Conservation (phyloP, 768 basidiomycete species). For the Auricularia heimuer region DNA sequence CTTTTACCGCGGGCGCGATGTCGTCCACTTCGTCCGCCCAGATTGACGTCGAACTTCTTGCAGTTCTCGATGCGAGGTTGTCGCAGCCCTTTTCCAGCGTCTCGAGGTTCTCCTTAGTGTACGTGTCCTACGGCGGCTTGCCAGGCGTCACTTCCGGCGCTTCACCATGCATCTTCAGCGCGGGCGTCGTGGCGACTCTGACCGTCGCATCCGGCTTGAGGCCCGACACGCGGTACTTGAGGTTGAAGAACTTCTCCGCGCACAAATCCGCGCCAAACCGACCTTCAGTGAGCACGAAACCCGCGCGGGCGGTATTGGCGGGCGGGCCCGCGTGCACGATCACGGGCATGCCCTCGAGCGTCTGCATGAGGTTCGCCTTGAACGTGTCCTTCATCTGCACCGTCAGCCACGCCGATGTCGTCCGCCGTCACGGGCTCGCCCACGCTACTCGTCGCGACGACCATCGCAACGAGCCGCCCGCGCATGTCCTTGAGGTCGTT, state of each 20-base stretch:
- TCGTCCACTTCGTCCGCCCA: constrained; percentile 7
- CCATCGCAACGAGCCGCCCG: constrained; percentile 88
- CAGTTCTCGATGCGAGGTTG: constrained; percentile 90
- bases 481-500: constrained; percentile 88
- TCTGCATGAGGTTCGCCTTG: constrained; percentile 99
- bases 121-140: constrained; percentile 86
- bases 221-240: constrained; percentile 93
- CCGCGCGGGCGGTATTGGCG: constrained; percentile 85
- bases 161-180: constrained; percentile 98
- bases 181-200: constrained; percentile 94
- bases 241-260: constrained; percentile 99
- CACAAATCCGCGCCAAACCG: constrained; percentile 99
- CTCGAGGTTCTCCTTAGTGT: constrained; percentile 86
- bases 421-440: constrained; percentile 93
- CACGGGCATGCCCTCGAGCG: constrained; percentile 94
- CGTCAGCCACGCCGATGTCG: constrained; percentile 89
- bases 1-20: constrained; percentile 27
- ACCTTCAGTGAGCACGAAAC: constrained; percentile 96
- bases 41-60: constrained; percentile 87
- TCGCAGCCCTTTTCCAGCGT: constrained; percentile 85
- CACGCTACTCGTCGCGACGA: constrained; percentile 84
- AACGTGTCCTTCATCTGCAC: constrained; percentile 98
- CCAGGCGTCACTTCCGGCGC: constrained; percentile 95
- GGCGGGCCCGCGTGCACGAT: constrained; percentile 99
- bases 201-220: constrained; percentile 89